phyloP scores from a whole-genome alignment of 805 yeast genomes.

The Teunomyces panamensis region DNA sequence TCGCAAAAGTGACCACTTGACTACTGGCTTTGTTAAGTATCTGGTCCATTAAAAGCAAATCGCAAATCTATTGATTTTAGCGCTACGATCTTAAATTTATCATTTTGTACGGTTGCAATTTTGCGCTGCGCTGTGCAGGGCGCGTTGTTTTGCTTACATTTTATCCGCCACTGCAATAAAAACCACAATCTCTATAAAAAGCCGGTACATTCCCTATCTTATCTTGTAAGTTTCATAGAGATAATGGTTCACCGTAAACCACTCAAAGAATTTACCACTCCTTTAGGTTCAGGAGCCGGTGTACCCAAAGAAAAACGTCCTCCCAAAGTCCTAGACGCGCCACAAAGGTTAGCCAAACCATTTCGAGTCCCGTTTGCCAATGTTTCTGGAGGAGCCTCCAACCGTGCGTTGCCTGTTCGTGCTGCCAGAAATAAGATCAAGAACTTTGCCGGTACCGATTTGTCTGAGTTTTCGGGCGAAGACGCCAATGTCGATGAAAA shows the following conservation, averaged over 20 bases:
- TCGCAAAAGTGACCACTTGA: conserved; percentile 78
- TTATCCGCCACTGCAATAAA: too few relatives aligned
- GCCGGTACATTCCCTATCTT: neutral
- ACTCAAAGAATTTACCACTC: conserved; percentile 40
- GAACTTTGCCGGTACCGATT: conserved; percentile 30
- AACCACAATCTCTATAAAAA: neutral
- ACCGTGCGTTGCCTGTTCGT: conserved; percentile 19
- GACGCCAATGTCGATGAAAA: conserved; percentile 32
- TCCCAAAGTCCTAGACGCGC: conserved; percentile 51
- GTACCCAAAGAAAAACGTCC: conserved; percentile 56
- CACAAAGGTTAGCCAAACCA: conserved; percentile 56
- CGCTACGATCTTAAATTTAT: too few relatives aligned
- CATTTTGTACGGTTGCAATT: too few relatives aligned
- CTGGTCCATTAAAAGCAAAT: conserved; percentile 34
- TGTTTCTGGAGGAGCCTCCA: conserved; percentile 10
- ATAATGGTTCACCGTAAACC: conserved; percentile 29
- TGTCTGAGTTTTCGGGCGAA: conserved; percentile 14
- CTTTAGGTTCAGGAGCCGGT: conserved; percentile 69
- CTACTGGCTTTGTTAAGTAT: conserved; percentile 58
- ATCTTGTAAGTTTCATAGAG: neutral
- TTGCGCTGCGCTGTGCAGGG: too few relatives aligned
- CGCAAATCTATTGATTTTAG: neutral
- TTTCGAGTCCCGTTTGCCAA: conserved; percentile 61
- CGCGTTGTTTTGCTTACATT: neutral
- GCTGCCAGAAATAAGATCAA: conserved; percentile 29